Conservation (phyloP, 1,139 yeast species). For the Meyerozyma guilliermondii region DNA sequence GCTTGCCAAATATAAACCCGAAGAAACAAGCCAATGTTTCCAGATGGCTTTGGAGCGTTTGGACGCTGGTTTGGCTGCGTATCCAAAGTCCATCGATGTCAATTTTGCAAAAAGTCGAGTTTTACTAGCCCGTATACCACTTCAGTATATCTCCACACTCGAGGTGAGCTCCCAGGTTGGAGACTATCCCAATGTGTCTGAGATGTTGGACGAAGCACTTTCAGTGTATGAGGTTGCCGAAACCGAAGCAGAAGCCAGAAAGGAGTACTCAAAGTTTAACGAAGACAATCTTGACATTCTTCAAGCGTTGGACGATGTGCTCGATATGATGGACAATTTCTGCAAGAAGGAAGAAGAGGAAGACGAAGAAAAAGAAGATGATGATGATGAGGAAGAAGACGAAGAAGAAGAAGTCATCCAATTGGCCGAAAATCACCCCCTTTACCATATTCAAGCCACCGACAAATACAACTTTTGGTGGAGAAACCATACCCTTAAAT, state of each 20-base stretch:
- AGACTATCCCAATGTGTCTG: constrained; percentile 25
- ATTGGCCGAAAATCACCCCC: constrained; percentile 49
- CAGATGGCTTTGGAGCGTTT: constrained; percentile 70
- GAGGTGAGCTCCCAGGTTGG: constrained; percentile 26
- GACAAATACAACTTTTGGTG: constrained; percentile 51
- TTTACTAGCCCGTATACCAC: constrained; percentile 51
- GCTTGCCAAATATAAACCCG: constrained; percentile 52
- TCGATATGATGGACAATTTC: constrained; percentile 62
- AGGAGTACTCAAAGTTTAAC: constrained; percentile 26
- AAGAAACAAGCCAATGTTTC: constrained; percentile 46
- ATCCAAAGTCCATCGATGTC: constrained; percentile 41
- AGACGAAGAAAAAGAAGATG: constrained; percentile 29
- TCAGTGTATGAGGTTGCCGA: constrained; percentile 43
- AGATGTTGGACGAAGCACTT: constrained; percentile 39
- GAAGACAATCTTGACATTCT: constrained; percentile 45
- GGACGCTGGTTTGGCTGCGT: constrained; percentile 50
- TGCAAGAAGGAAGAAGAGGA: constrained; percentile 50
- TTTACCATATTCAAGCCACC: constrained; percentile 31
- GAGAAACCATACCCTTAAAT: constrained; percentile 46
- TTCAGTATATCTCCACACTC: constrained; percentile 51
- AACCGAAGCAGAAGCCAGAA: constrained; percentile 19
- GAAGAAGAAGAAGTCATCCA: constrained; percentile 25
- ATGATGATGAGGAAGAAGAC: constrained; percentile 21
- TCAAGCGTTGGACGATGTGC: constrained; percentile 55
- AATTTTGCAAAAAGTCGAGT: constrained; percentile 53